Evolutionary conservation across 2,329 filamentous ascomycete species (phyloP), one percentile per base, ranked within the genome.

Genomic region (Pyrenophora tritici-repentis): DNA sequence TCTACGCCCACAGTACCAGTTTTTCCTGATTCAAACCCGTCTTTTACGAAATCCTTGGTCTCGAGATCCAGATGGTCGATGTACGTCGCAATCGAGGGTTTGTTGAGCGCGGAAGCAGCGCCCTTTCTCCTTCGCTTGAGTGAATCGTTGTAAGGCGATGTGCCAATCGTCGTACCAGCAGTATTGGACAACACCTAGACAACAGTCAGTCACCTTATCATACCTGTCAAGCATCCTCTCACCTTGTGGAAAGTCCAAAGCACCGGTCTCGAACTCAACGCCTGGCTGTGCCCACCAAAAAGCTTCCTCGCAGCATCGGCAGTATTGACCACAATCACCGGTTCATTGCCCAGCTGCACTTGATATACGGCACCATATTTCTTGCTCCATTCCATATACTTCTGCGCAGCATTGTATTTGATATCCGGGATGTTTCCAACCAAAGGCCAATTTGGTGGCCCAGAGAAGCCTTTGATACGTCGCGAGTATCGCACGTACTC

Each of bases 121-220:
- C 83, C 85, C 67, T 88, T 88, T 50, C 85, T 78, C 29, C 85
- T 76, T 4, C 84, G 76, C 67, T 87, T 88, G 22, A 87, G 71
- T 0, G 81, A 85, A 3, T 88, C 85, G 46, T 81, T 84, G 64
- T 86, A 88, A 0, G 86, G 86, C 1, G 83, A 85, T 0, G 86
- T 88, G 0, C 86, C 86, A 48, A 88, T 87, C 0, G 86, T 88
- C 0, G 85, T 87, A 5, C 85, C 85, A 1, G 84, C 81, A 0
- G 85, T 87, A 36, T 86, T 83, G 2, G 83, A 86, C 2, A 87
- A 76, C 2, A 86, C 81, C 81, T 84, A 31, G 3, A 9, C 6
- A 8, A 4, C 16, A 7, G 14, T 65, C 40, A 59, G 54, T 24
- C 6, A 33, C 8, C 17, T 16, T 10, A 6, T 26, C 20, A 24